Percentiles rank a stretch among this genome's conserved stretches.
These are phyloP conservation scores for Tylopilus sp. DNA, from an alignment of 1,284 basidiomycete genomes.

Conservation along the genomic window DNA sequence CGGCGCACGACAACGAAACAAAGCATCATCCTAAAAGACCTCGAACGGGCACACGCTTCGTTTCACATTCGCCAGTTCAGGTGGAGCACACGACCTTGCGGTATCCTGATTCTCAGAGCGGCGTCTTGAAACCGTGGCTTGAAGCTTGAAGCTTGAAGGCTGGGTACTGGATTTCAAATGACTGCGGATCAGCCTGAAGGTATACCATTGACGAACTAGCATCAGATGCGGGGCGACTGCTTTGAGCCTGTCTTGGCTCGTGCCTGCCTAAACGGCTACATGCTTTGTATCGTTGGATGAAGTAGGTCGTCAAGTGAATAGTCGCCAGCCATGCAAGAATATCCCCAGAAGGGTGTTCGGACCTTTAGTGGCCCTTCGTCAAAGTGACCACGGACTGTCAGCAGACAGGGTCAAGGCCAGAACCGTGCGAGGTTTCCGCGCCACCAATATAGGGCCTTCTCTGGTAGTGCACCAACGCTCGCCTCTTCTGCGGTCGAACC, in stretches of 20 bases:
- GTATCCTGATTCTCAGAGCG: background rate
- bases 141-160: background rate
- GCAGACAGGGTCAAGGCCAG: background rate
- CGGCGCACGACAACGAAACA: background rate
- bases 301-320: background rate
- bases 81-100: background rate
- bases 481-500: too few species aligned
- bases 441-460: slow-evolving; percentile 2
- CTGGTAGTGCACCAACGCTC: too few species aligned
- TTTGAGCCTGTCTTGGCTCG: background rate
- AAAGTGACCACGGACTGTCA: slow-evolving; percentile 2
- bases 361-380: background rate
- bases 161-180: background rate
- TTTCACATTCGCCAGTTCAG: background rate
- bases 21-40: background rate
- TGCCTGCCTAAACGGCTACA: background rate
- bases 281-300: background rate
- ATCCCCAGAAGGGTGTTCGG: background rate
- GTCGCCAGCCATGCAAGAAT: background rate
- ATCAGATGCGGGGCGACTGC: background rate
- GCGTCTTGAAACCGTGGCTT: background rate
- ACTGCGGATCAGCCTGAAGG: too few species aligned
- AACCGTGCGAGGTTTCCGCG: slow-evolving; percentile 8
- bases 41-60: background rate
- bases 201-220: background rate